Conservation (phyloP, 2,329 filamentous ascomycete species). For the Aspergillus amoenus region DNA sequence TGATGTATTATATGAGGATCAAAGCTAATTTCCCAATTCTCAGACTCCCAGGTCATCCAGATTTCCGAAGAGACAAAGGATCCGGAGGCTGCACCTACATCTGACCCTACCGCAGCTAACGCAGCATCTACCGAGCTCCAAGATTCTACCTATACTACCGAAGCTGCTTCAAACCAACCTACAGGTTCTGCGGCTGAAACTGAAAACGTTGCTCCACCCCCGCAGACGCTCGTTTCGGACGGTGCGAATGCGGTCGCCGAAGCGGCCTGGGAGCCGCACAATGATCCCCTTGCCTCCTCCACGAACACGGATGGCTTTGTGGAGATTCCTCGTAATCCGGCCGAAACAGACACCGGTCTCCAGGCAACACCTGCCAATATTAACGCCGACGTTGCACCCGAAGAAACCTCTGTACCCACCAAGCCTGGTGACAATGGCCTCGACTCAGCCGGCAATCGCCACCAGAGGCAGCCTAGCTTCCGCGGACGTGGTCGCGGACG, state of each 20-base stretch:
- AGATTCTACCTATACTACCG: conserved; percentile 51
- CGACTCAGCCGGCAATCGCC: conserved; percentile 31
- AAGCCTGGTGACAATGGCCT: conserved; percentile 37
- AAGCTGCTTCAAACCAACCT: conserved; percentile 54
- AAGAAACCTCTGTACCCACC: conserved; percentile 52
- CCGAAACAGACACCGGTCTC: conserved; percentile 70
- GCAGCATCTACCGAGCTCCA: conserved; percentile 62
- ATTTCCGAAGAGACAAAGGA: conserved; percentile 43
- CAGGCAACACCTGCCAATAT: conserved; percentile 60
- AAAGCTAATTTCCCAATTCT: conserved; percentile 8
- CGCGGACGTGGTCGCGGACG: conserved; percentile 37
- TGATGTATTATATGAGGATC: neutral
- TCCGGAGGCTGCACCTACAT: conserved; percentile 32
- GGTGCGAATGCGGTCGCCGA: conserved; percentile 50
- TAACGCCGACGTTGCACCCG: conserved; percentile 61
- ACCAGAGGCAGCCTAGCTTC: conserved; percentile 35
- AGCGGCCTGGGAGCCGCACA: conserved; percentile 56
- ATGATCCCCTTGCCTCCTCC: conserved; percentile 47
- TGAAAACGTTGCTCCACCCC: conserved; percentile 31
- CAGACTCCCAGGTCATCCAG: conserved; percentile 55
- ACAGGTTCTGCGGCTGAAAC: conserved; percentile 15
- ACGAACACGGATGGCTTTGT: conserved; percentile 68
- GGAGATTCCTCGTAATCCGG: conserved; percentile 68
- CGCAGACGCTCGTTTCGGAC: conserved; percentile 43
- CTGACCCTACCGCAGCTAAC: conserved; percentile 62